Evolutionary conservation across 148 eudicot genomes (phyloP).

Genomic region (Dianthus caryophyllus): DNA sequence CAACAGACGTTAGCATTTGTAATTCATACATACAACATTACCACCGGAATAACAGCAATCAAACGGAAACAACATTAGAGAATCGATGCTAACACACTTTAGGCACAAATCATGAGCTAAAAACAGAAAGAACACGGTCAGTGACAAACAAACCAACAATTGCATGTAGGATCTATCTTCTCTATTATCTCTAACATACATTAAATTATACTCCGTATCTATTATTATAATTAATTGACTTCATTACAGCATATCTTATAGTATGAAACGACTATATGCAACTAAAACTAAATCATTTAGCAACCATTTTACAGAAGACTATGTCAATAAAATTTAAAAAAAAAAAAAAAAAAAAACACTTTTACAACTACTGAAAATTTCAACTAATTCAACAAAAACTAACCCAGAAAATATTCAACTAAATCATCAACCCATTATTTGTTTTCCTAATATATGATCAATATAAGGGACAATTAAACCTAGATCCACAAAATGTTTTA

Average conservation of each 20-base stretch:
- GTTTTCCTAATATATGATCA: no score
- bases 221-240: not conserved
- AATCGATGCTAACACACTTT: not conserved
- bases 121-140: not conserved
- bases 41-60: not conserved
- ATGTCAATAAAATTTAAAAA: no score
- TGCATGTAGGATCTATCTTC: slow-evolving; percentile 16
- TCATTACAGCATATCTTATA: not conserved
- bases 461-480: no score
- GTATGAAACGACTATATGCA: no score
- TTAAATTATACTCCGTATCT: no score
- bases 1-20: not conserved
- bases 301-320: no score
- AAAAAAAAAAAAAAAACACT: no score
- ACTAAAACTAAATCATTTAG: no score
- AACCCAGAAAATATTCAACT: slow-evolving; percentile 10
- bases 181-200: slow-evolving; percentile 2
- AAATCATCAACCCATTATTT: no score
- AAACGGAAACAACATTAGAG: not conserved
- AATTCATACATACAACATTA: not conserved
- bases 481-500: no score
- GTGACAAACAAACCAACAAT: not conserved
- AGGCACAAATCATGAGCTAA: not conserved
- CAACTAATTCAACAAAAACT: slow-evolving; percentile 4
- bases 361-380: no score